Percentiles rank a stretch among this genome's conserved stretches.
These are phyloP conservation scores for Thraustotheca clavata DNA, from an alignment of 352 stramenopile species.

Conservation along the genomic window DNA sequence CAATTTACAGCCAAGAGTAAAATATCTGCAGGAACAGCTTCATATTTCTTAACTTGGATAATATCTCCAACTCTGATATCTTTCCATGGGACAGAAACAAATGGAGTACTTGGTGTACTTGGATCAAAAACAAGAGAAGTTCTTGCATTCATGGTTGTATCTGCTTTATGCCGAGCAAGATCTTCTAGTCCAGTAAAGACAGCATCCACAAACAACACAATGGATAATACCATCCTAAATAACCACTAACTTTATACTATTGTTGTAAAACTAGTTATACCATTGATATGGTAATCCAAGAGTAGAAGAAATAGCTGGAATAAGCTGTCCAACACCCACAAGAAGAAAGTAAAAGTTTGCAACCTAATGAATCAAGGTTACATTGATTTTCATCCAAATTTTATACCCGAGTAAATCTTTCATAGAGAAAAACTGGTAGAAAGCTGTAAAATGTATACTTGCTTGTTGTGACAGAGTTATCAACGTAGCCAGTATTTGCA, in stretches of 20 bases:
- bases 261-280: conserved; percentile 12
- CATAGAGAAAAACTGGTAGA: conserved; percentile 77
- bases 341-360: conserved; percentile 89
- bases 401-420: conserved; percentile 56
- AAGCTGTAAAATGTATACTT: conserved; percentile 87
- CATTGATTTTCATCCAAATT: not conserved
- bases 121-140: conserved; percentile 52
- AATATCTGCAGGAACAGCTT: conserved; percentile 72
- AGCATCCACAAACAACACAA: conserved; percentile 78
- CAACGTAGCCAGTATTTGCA: conserved; percentile 60
- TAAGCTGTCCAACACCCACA: conserved; percentile 77
- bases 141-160: conserved; percentile 76
- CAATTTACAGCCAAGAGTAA: conserved; percentile 51
- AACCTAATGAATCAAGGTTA: conserved; percentile 21
- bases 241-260: not conserved
- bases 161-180: conserved; percentile 56
- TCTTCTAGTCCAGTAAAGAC: conserved; percentile 84
- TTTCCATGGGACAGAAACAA: conserved; percentile 46
- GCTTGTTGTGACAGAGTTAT: conserved; percentile 75
- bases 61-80: conserved; percentile 70
- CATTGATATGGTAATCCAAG: conserved; percentile 76
- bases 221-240: conserved; percentile 48
- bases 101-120: conserved; percentile 23
- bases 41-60: conserved; percentile 83
- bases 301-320: conserved; percentile 80